Base-by-base conservation (phyloP, 2,329 filamentous ascomycete genomes). In the Aurifilum marmelostoma region DNA sequence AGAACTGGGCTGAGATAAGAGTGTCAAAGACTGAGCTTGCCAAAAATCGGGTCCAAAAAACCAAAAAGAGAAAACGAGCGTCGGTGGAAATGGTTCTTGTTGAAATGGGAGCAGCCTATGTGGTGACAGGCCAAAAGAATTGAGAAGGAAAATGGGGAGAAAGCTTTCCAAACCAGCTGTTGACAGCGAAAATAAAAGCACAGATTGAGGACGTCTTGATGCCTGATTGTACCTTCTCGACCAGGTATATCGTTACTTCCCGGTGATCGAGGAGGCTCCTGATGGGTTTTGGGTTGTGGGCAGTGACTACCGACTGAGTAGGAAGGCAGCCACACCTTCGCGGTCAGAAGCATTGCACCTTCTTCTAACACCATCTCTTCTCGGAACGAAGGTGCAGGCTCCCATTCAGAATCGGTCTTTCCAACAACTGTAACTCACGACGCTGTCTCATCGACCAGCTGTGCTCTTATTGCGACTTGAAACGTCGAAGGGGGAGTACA, bases 31-130 rank as follows among this genome's bases (percentile, higher is more conserved):
- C 39, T 50, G 56, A 62, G 47, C 61, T 65, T 50, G 24, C 71
- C 71, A 72, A 72, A 73, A 71, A 50, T 54, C 29, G 67, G 63
- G 69, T 71, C 69, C 71, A 69, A 71, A 72, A 71, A 16, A 3
- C 2, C 16, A 43, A 47, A 47, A 43, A 47, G n/a, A n/a, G 21
- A 47, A 47, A 47, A 47, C 2, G 8, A 47, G 43, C 3, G 43
- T 21, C 18, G 21, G 43, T n/a, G 43, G 43, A n/a, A 50, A 58
- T 29, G 58, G 52, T n/a, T n/a, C n/a, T 18, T 54, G 41, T 27
- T 67, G 34, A 39, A 39, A 58, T 29, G 39, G 47, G 21, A 27
- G 34, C 43, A 12, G 18, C 21, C 37, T 59, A 27, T 32, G 47
- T 56, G 47, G 43, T 24, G 5, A 47, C 21, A 39, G 50, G 18